Conservation (phyloP, 306 rosid species). For the Vigna unguiculata region DNA sequence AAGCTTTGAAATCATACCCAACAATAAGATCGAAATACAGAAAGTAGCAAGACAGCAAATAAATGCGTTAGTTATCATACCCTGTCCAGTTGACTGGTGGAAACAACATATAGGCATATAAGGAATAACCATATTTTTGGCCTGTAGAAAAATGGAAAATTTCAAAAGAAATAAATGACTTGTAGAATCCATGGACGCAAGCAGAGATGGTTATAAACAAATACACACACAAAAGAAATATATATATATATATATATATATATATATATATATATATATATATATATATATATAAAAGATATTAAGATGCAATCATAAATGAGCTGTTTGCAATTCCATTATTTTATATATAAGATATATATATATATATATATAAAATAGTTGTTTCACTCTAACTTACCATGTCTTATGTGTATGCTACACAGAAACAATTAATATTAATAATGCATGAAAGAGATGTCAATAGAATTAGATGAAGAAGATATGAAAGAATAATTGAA, state of each 20-base stretch:
- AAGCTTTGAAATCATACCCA: constrained; percentile 14
- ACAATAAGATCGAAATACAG: constrained; percentile 35
- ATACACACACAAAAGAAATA: neutral
- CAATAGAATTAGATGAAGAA: too few relatives aligned
- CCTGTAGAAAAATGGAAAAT: constrained; percentile 61
- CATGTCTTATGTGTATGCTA: too few relatives aligned
- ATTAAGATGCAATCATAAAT: constrained; percentile 37
- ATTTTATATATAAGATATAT: too few relatives aligned
- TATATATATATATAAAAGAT: too few relatives aligned
- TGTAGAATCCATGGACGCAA: constrained; percentile 7
- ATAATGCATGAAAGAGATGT: too few relatives aligned
- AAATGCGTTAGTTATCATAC: constrained; percentile 57
- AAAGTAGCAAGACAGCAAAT: constrained; percentile 24
- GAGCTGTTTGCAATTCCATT: too few relatives aligned
- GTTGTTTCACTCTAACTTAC: too few relatives aligned
- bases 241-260: too few relatives aligned
- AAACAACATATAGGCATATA: constrained; percentile 97
- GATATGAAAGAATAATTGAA: too few relatives aligned
- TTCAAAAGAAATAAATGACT: constrained; percentile 27
- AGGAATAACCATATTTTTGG: constrained; percentile 89
- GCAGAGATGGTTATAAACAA: constrained; percentile 33
- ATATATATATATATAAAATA: too few relatives aligned
- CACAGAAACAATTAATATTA: too few relatives aligned
- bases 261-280: too few relatives aligned
- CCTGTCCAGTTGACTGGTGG: constrained; percentile 93